Conservation (phyloP, 148 eudicot species). For the Nyssa sinensis region DNA sequence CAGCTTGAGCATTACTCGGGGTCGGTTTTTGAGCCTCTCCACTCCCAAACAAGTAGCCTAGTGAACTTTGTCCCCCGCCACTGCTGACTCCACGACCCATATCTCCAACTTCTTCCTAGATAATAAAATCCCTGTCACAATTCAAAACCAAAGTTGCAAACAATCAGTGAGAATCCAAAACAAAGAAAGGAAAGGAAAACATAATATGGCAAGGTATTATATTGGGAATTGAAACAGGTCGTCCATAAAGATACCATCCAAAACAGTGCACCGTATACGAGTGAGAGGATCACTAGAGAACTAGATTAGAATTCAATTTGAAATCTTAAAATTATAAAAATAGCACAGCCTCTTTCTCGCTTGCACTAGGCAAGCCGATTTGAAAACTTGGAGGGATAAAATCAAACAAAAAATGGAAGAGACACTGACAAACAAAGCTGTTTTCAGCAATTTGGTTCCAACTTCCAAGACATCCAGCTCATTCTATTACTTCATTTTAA, state of each 20-base stretch:
- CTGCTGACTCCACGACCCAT: constrained; percentile 97
- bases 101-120: not conserved
- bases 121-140: constrained; percentile 1
- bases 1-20: constrained; percentile 32
- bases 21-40: constrained; percentile 69
- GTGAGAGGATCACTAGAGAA: not conserved
- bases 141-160: not conserved
- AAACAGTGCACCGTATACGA: not conserved
- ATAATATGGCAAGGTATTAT: not conserved
- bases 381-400: too few species aligned
- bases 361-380: not conserved
- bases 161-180: not conserved
- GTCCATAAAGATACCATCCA: not conserved
- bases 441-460: too few species aligned
- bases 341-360: not conserved
- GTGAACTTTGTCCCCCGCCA: constrained; percentile 91
- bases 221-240: not conserved
- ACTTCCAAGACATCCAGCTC: too few species aligned
- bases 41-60: constrained; percentile 74
- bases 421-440: too few species aligned
- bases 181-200: not conserved
- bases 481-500: too few species aligned
- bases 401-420: too few species aligned
- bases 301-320: not conserved
- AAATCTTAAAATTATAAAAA: not conserved